Base-by-base conservation (phyloP, 768 basidiomycete genomes). In the Boletus rufocinnamomeus region DNA sequence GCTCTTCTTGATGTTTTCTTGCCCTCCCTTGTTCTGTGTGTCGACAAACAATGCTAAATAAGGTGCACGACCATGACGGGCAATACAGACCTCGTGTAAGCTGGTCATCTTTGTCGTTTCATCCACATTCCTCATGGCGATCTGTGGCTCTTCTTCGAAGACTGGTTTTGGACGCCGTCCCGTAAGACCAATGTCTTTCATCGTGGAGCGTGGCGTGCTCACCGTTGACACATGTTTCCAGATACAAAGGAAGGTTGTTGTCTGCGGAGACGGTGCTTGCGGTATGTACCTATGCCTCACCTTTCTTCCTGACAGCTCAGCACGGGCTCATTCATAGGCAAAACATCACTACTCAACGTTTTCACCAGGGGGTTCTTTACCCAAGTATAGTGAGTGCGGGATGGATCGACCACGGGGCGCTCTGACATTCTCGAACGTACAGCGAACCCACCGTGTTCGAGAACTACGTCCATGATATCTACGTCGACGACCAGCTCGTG, bases 381-480 rank as follows among this genome's bases (percentile, higher is more conserved):
- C 32, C 88, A 92, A 81, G 86, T 93, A 68, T 95, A 96, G 91
- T 93, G 72, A 72, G 89, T 78, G 44, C 23, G 21, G 28, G 28
- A 21, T 45, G 7, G n/a, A 44, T 38, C 44, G 17, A 13, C 16
- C 55, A 21, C 6, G 21, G 41, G 28, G 28, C 44, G 14, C 44
- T 41, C 19, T 51, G 28, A 14, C 19, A 38, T 19, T 37, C n/a
- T 66, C 17, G 60, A 40, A 45, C 21, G 6, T 50, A 40, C 68
- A 93, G 92, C 65, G 91, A 95, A 77, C 93, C 90, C 7, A 95
- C 93, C 27, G 95, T 98, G 5, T 98, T 98, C 65, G 96, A 98
- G 74, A 98, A 98, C 76, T 95, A 96, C 67, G 94, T 96, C 13
- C 91, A 95, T 71, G 91, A 95, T 63, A 78, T 95, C 54, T 81